Conservation (phyloP, 2,329 filamentous ascomycete species). For the Aspergillus pseudoviridinutans region DNA sequence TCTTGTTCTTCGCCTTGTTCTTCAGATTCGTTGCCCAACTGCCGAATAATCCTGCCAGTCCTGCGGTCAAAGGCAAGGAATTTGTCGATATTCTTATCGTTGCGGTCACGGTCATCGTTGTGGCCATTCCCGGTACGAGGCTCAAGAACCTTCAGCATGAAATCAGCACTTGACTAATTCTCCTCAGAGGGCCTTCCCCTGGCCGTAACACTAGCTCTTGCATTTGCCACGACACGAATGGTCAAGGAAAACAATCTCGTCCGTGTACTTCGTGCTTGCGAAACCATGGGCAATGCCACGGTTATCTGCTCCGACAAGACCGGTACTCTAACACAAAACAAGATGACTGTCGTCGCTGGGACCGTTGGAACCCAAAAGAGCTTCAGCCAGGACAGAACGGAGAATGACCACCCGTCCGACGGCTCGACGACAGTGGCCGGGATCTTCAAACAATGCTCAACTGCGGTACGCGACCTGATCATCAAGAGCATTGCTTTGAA, state of each 20-base stretch:
- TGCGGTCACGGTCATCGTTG: conserved; percentile 74
- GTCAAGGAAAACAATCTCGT: conserved; percentile 73
- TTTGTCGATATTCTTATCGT: conserved; percentile 75
- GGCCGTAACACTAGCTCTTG: conserved; percentile 72
- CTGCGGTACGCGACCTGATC: conserved; percentile 33
- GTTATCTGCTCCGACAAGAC: conserved; percentile 80
- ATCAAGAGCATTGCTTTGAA: conserved; percentile 43
- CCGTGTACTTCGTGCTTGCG: conserved; percentile 70
- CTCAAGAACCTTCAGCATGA: neutral
- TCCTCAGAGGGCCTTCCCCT: conserved; percentile 64
- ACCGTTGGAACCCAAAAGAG: conserved; percentile 58
- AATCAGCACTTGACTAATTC: conserved; percentile 34
- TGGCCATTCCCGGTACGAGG: conserved; percentile 60
- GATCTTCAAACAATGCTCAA: conserved; percentile 29
- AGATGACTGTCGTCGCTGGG: conserved; percentile 72
- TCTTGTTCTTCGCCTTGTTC: conserved; percentile 80
- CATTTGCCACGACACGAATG: conserved; percentile 75
- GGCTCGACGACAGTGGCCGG: conserved; percentile 22
- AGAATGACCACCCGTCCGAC: conserved; percentile 7
- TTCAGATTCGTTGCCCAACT: conserved; percentile 78
- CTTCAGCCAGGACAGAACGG: conserved; percentile 45
- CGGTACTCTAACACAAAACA: conserved; percentile 69
- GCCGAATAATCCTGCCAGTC: conserved; percentile 47
- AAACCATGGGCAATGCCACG: conserved; percentile 77
- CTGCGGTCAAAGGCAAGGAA: conserved; percentile 72